These are phyloP conservation scores for Heritiera littoralis DNA, from an alignment of 345 rosid genomes.

Conservation along the genomic window DNA sequence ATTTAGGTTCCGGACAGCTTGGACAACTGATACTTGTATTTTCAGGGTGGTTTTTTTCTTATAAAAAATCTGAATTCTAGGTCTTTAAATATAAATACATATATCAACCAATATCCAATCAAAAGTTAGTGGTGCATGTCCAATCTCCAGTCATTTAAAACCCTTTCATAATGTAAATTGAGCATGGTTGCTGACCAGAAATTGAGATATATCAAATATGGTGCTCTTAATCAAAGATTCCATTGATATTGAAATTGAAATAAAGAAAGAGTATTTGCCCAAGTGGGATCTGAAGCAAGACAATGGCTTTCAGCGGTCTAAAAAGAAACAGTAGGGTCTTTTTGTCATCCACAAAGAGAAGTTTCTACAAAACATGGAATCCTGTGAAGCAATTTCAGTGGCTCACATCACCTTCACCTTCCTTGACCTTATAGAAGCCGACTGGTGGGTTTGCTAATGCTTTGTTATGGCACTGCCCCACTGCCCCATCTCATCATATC, in stretches of 20 bases:
- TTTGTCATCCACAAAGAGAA: conserved; percentile 32
- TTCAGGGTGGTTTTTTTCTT: no score
- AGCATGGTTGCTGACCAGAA: conserved; percentile 6
- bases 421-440: no score
- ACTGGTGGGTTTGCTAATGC: no score
- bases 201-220: not conserved
- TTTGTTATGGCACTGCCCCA: not conserved
- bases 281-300: conserved; percentile 18
- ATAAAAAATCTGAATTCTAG: not conserved
- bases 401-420: conserved; percentile 21
- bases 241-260: conserved; percentile 27
- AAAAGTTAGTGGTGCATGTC: not conserved
- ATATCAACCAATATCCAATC: not conserved
- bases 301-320: conserved; percentile 6
- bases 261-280: not conserved
- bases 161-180: not conserved
- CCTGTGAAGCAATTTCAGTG: conserved; percentile 31
- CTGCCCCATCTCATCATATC: conserved; percentile 10
- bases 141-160: not conserved
- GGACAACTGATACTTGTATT: not conserved
- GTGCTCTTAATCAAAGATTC: conserved; percentile 38
- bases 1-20: not conserved
- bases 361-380: not conserved
- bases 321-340: conserved; percentile 23
- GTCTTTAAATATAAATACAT: not conserved